phyloP scores from a whole-genome alignment of 2,329 filamentous ascomycete genomes.

The Paramyrothecium sp. region DNA sequence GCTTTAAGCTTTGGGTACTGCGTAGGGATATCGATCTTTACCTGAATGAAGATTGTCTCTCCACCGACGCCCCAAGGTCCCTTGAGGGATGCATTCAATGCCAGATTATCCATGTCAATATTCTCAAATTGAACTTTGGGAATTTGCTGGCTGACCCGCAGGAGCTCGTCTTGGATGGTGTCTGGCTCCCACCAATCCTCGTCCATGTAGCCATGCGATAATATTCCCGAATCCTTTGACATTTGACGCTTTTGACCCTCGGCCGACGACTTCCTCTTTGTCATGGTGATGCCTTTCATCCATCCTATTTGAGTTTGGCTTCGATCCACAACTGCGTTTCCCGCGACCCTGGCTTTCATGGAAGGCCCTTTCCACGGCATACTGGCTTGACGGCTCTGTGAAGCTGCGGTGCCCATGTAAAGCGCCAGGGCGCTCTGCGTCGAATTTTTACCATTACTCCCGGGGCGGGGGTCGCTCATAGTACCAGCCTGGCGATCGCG shows the following conservation, averaged over 20 bases:
- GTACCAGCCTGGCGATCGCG: conserved; percentile 59
- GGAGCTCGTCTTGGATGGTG: conserved; percentile 62
- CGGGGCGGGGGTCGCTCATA: conserved; percentile 59
- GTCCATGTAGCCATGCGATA: conserved; percentile 50
- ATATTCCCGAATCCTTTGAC: conserved; percentile 51
- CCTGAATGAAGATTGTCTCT: conserved; percentile 60
- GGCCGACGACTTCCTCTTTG: conserved; percentile 47
- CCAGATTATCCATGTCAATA: conserved; percentile 61
- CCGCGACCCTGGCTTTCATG: conserved; percentile 54
- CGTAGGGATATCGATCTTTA: conserved; percentile 58
- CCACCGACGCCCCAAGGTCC: conserved; percentile 61
- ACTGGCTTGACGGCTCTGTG: conserved; percentile 24
- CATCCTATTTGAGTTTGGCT: conserved; percentile 61
- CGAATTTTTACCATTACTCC: conserved; percentile 37
- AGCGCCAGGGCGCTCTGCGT: conserved; percentile 43
- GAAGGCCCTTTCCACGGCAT: conserved; percentile 54
- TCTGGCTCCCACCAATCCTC: conserved; percentile 61
- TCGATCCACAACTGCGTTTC: conserved; percentile 40
- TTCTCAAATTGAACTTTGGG: conserved; percentile 65
- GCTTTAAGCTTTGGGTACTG: conserved; percentile 57
- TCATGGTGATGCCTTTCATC: conserved; percentile 69
- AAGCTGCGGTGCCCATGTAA: conserved; percentile 36
- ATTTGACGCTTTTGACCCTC: conserved; percentile 41
- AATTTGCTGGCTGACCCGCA: conserved; percentile 60
- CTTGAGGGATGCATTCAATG: conserved; percentile 58